Percentiles rank a stretch among this genome's conserved stretches.
Evolutionary conservation across 768 basidiomycete species (phyloP).

Genomic region (Tulasnella calospora): DNA sequence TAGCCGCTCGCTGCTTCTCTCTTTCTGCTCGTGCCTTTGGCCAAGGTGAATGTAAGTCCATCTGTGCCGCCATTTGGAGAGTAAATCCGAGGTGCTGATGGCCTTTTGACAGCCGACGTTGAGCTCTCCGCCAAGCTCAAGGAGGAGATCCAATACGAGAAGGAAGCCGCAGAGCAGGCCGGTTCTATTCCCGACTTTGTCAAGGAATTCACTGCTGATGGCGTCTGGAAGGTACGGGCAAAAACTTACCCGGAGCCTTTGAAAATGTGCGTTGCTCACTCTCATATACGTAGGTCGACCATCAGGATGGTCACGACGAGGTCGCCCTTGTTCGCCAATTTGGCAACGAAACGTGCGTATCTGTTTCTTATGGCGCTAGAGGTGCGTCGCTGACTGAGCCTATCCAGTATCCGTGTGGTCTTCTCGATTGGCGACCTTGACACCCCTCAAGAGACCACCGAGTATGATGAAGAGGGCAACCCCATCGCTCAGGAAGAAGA

Average conservation of each 20-base stretch:
- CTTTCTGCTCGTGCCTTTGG: slow-evolving; percentile 40
- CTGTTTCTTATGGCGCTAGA: background rate
- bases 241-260: background rate
- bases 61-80: background rate
- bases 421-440: slow-evolving; percentile 92
- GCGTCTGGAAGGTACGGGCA: slow-evolving; percentile 68
- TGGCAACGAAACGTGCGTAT: slow-evolving; percentile 41
- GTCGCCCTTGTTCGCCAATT: slow-evolving; percentile 40
- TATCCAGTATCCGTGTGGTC: slow-evolving; percentile 69
- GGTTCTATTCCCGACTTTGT: slow-evolving; percentile 66
- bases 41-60: slow-evolving; percentile 43
- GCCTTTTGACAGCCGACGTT: slow-evolving; percentile 56
- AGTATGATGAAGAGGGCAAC: slow-evolving; percentile 33
- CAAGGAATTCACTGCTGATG: slow-evolving; percentile 62
- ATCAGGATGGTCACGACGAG: slow-evolving; percentile 41
- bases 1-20: slow-evolving; percentile 43
- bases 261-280: background rate
- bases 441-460: slow-evolving; percentile 38
- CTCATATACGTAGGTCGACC: slow-evolving; percentile 32
- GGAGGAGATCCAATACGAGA: slow-evolving; percentile 84
- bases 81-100: background rate
- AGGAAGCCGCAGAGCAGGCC: slow-evolving; percentile 47
- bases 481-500: slow-evolving; percentile 42
- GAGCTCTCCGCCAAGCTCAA: slow-evolving; percentile 66
- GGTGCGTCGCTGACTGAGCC: background rate